Conservation (phyloP, 352 stramenopile genomes). For the Globisporangium emineosum region DNA sequence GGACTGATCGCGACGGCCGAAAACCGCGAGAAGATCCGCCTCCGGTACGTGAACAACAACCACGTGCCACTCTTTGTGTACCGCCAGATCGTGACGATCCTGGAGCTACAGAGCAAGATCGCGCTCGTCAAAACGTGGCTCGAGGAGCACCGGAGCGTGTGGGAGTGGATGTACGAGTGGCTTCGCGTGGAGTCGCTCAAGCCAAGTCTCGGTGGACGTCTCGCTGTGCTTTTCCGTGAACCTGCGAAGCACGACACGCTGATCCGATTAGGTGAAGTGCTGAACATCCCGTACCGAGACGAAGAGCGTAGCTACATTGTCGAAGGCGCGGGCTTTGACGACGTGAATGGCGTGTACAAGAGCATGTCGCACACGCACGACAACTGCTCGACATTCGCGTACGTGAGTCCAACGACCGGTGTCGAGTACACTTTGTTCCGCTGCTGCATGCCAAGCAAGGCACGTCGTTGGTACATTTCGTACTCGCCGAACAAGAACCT, state of each 20-base stretch:
- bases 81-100: slow-evolving; percentile 63
- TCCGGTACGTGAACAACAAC: slow-evolving; percentile 62
- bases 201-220: slow-evolving; percentile 65
- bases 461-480: slow-evolving; percentile 98
- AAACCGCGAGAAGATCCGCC: slow-evolving; percentile 60
- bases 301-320: slow-evolving; percentile 89
- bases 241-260: slow-evolving; percentile 74
- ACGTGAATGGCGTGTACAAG: slow-evolving; percentile 94
- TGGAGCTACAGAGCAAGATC: slow-evolving; percentile 72
- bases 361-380: slow-evolving; percentile 79
- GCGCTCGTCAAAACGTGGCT: slow-evolving; percentile 56
- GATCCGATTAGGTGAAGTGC: slow-evolving; percentile 53
- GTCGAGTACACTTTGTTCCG: slow-evolving; percentile 94
- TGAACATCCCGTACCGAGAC: slow-evolving; percentile 61
- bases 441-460: slow-evolving; percentile 97
- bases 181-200: slow-evolving; percentile 83
- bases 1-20: slow-evolving; percentile 65
- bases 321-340: slow-evolving; percentile 80
- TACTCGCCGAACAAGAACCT: slow-evolving; percentile 90
- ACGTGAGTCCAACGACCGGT: slow-evolving; percentile 37
- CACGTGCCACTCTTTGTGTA: slow-evolving; percentile 80
- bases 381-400: slow-evolving; percentile 72
- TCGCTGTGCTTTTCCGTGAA: slow-evolving; percentile 62
- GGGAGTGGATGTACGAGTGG: slow-evolving; percentile 88
- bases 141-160: slow-evolving; percentile 42